Base-by-base conservation (phyloP, 1,284 basidiomycete genomes). In the Puccinia horiana region DNA sequence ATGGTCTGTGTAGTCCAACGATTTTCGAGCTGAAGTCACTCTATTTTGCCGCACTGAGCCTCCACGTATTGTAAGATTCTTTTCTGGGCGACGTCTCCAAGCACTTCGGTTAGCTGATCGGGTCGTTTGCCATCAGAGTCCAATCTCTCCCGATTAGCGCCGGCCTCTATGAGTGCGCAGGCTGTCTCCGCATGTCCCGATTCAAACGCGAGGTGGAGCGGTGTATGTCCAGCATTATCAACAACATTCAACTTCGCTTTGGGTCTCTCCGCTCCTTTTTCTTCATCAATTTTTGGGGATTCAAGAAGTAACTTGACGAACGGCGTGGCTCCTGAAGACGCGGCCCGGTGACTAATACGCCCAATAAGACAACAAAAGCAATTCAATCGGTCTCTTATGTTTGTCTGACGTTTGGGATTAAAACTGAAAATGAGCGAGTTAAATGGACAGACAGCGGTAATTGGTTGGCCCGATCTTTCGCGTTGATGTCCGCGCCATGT, bases 171-270 rank as follows among this genome's bases (percentile, higher is more conserved):
- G 74, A 98, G 89, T 70, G 92, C 88, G 0, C 95, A 93, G 8
- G 95, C 95, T 8, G 92, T 93, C 86, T 94, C 92, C 37, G 93
- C 95, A 86, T 97, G 93, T 11, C 92, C 95, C 81, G 93, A 95
- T 86, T 98, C 95, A 91, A 98, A 92, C 8, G 95, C 95, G 61
- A 98, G 91, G 89, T 98, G 95, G n/a, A 98, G 89, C 0, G 95
- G 94, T 0, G 95, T 96, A 86, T 97, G 96, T 69, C 95, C 95
- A 93, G 86, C 81, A 37, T 83, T 83, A 81, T 84, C 84, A 40
- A 83, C 37, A n/a, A 82, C 61, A 87, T 89, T 86, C 86, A 93
- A 94, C 93, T 61, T 94, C 90, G 83, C 94, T 90, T 89, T 96
- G 94, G 73, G 90, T 91, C 16, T 93, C 93, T 79, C 37, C 63